Evolutionary conservation across 2,329 filamentous ascomycete genomes (phyloP), one percentile per base, ranked within the genome.

Genomic region (Fusarium xylarioides): DNA sequence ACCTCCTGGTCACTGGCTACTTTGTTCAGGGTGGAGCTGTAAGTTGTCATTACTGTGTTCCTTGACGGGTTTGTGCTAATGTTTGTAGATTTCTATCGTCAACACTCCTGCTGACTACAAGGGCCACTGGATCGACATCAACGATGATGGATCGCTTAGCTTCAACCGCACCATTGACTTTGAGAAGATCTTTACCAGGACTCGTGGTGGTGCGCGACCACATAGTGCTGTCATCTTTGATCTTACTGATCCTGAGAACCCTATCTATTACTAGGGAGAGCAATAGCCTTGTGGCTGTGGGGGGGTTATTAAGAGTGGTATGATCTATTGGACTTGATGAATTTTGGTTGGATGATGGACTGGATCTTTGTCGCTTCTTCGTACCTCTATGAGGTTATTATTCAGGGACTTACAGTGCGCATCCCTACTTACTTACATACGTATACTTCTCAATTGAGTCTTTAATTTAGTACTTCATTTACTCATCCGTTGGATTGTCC

Each of bases 101-200:
- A 90, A 91, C 76, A 90, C 88, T 0, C 88, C 88, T 0, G 88
- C 84, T 26, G 89, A 91, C 77, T 91, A 86, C 85, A 90, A 90
- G 83, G 89, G 85, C 0, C 85, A 88, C 71, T 91, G 89, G 82
- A 88, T 91, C 72, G 89, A 91, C 65, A 85, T 91, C 65, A 79
- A 85, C 15, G 78, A 83, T 5, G 83, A 91, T 67, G 89, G 89
- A 7, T 82, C 82, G n/a, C 78, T 91, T 59, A 82, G 78, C 79
- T 91, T 91, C 82, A 91, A 90, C 82, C 85, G 88, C 26, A 85
- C 83, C 38, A 90, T 91, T 74, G 85, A 91, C 76, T 91, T 91
- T 76, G 81, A 82, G 68, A 78, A 78, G 53, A 84, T 86, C 66
- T 91, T 89, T 70, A 82, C 84, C 11, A 69, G 70, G 15, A 85